Evolutionary conservation across 805 yeast genomes (phyloP), one percentile per base, ranked within the genome.

Genomic region (Candida sonorensis): DNA sequence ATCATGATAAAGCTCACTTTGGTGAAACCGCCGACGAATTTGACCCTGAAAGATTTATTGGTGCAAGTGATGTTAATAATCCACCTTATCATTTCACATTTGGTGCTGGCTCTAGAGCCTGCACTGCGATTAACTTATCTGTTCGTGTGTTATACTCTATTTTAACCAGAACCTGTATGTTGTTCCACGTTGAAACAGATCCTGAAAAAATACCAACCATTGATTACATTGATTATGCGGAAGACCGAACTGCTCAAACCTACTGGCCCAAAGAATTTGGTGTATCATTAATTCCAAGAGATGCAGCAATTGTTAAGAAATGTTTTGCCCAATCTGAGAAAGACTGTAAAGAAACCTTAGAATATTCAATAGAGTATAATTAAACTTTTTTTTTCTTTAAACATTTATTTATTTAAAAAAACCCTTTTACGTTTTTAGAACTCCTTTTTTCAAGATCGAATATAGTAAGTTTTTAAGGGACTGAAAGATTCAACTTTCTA

Each of bases 11-110:
- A 17, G 10, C 17, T 1, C 45, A 35, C 15, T 46, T 39, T 33
- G 50, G 50, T 13, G 17, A 24, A 6, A 34, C 43, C 7, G 50
- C 29, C 8, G 40, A 46, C 20, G 36, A 41, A n/a, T 46, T 46
- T 27, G 26, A 27, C 18, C 48, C 50, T 3, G 51, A 42, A 14
- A 30, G 50, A 30, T 46, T 35, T 20, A 23, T 45, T 27, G 33
- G 19, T 1, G 30, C 43, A 17, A 17, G 33, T 4, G 14, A 26
- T 7, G 28, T 41, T 18, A 36, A 41, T 30, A 21, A 4, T n/a
- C 46, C 48, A 8, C 51, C 51, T 8, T 46, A 41, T 23, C 50
- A 46, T 29, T 46, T 38, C 27, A 41, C 50, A 3, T 46, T 43
- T 30, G 46, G 50, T 21, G 51, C 48, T 3, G 50, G 50, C 1